A percentile compares a stretch with the other conserved stretches of the same genome.
Evolutionary conservation across 1,139 yeast species (phyloP).

Genomic region (Eremothecium cymbalariae): DNA sequence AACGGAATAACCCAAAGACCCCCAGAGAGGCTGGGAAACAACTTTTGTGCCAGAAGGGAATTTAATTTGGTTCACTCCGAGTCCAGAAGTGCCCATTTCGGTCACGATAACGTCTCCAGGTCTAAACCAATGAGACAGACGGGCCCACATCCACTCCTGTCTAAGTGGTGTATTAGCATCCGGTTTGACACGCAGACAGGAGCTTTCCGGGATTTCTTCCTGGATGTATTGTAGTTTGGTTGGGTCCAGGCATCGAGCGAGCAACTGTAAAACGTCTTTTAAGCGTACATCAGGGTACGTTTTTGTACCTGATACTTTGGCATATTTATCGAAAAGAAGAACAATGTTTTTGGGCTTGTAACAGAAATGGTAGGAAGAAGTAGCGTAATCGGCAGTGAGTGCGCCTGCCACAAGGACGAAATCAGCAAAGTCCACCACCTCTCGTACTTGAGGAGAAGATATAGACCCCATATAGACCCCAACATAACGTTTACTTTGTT

Average conservation of each 20-base stretch:
- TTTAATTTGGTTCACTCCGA: conserved; percentile 69
- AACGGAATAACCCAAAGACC: conserved; percentile 77
- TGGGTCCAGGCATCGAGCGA: conserved; percentile 35
- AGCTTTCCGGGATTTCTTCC: conserved; percentile 34
- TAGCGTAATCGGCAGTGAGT: conserved; percentile 73
- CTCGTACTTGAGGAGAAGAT: conserved; percentile 67
- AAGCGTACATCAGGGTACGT: conserved; percentile 66
- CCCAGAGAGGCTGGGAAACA: conserved; percentile 83
- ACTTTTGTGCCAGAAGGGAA: conserved; percentile 66
- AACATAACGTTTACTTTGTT: conserved; percentile 60
- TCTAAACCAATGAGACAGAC: conserved; percentile 63
- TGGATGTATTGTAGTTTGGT: conserved; percentile 31
- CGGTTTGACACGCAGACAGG: conserved; percentile 10
- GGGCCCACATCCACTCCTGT: conserved; percentile 80
- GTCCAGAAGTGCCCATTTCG: conserved; percentile 86
- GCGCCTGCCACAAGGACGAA: conserved; percentile 72
- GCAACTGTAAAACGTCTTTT: conserved; percentile 50
- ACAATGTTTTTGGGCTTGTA: conserved; percentile 67
- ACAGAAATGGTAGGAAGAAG: conserved; percentile 76
- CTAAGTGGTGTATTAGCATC: conserved; percentile 37
- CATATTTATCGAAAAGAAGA: conserved; percentile 73
- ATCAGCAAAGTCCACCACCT: conserved; percentile 68
- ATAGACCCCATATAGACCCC: conserved; percentile 80
- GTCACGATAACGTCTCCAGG: conserved; percentile 73
- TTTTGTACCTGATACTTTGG: conserved; percentile 56